A percentile compares a stretch with the other conserved stretches of the same genome.
These are phyloP conservation scores for Camelina hispida DNA, from an alignment of 345 rosid genomes.

Conservation along the genomic window DNA sequence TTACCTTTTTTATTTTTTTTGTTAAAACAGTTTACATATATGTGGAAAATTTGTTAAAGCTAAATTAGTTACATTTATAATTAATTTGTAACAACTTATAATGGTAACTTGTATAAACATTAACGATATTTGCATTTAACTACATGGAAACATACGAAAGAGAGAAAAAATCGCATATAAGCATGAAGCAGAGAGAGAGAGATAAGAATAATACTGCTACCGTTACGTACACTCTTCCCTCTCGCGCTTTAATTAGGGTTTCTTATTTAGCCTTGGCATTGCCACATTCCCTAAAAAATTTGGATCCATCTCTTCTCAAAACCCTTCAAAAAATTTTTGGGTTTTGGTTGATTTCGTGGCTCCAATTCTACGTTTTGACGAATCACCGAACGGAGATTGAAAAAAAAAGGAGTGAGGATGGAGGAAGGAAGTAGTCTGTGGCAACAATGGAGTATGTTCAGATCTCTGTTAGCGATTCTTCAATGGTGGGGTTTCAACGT, in stretches of 20 bases:
- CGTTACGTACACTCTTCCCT: slow-evolving; percentile 1
- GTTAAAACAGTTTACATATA: not conserved
- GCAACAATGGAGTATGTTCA: slow-evolving; percentile 49
- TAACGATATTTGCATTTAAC: slow-evolving; percentile 4
- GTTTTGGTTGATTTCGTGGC: not conserved
- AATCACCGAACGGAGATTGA: not conserved
- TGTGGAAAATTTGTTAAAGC: not conserved
- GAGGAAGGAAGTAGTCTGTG: slow-evolving; percentile 63
- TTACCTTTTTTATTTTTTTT: no score
- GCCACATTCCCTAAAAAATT: not conserved
- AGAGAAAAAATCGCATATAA: no score
- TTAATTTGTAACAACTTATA: not conserved
- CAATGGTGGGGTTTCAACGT: slow-evolving; percentile 99
- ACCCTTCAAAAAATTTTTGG: not conserved
- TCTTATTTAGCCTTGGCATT: not conserved
- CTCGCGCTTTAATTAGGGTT: slow-evolving; percentile 9
- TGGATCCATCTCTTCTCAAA: not conserved
- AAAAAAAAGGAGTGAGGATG: slow-evolving; percentile 49
- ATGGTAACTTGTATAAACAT: not conserved
- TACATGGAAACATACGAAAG: no score
- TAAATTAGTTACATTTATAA: no score
- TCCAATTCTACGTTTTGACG: not conserved
- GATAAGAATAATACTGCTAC: not conserved
- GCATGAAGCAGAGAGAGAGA: not conserved
- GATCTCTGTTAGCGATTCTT: slow-evolving; percentile 88